These are phyloP conservation scores for Elaeis guineensis DNA, from an alignment of 176 grass and related monocot species.

Conservation along the genomic window DNA sequence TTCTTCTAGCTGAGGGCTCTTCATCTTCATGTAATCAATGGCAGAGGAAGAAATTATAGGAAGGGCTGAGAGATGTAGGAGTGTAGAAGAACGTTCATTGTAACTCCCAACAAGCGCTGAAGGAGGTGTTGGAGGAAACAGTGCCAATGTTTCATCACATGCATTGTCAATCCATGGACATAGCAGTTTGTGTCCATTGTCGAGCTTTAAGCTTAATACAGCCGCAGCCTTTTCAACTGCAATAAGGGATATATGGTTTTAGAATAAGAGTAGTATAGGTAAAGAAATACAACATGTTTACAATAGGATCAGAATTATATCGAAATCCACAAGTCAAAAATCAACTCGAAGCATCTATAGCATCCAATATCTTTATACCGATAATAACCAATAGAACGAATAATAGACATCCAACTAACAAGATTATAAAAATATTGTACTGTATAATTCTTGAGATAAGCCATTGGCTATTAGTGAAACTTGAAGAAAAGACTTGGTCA, in stretches of 20 bases:
- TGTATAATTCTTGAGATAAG: too few relatives aligned
- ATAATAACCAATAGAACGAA: too few relatives aligned
- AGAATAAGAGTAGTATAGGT: not conserved
- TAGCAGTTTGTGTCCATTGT: conserved; percentile 86
- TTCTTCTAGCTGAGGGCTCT: conserved; percentile 49
- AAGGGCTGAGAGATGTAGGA: conserved; percentile 60
- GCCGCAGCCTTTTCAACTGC: conserved; percentile 94
- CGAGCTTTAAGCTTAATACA: conserved; percentile 90
- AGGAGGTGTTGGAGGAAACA: conserved; percentile 83
- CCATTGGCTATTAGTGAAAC: too few relatives aligned
- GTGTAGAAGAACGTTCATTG: conserved; percentile 43
- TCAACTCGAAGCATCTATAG: too few relatives aligned
- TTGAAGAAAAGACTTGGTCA: too few relatives aligned
- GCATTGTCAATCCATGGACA: conserved; percentile 97
- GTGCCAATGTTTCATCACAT: conserved; percentile 78
- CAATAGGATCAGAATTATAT: too few relatives aligned
- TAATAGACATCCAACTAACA: too few relatives aligned
- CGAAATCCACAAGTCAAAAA: too few relatives aligned
- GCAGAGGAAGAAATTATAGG: conserved; percentile 66
- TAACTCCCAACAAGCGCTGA: conserved; percentile 65
- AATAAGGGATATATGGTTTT: conserved; percentile 20
- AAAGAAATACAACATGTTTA: not conserved
- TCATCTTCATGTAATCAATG: conserved; percentile 63
- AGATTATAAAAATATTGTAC: too few relatives aligned
- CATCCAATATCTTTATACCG: too few relatives aligned